Percentiles rank a stretch among this genome's conserved stretches.
Conservation (phyloP, 192 early-diverging fungal species). For the Coemansia sp. region DNA sequence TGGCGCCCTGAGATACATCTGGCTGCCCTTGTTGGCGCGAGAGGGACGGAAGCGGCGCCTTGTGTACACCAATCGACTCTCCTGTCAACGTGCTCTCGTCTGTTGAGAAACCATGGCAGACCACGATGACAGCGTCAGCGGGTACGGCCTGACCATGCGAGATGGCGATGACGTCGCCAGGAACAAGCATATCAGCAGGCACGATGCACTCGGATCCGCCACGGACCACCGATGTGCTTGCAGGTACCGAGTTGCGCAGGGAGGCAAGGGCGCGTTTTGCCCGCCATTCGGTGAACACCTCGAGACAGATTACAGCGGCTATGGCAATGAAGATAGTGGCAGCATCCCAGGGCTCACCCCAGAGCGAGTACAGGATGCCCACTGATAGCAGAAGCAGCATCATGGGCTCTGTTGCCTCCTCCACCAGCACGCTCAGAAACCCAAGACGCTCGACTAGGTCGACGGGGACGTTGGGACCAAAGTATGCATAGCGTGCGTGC, state of each 20-base stretch:
- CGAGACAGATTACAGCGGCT: constrained; percentile 15
- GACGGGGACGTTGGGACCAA: constrained; percentile 42
- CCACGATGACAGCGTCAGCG: constrained; percentile 80
- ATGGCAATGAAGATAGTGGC: constrained; percentile 32
- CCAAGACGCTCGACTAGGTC: constrained; percentile 18
- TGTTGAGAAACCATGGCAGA: constrained; percentile 63
- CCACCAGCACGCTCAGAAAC: constrained; percentile 11
- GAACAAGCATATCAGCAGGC: constrained; percentile 25
- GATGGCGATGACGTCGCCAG: constrained; percentile 78
- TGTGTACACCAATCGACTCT: constrained; percentile 60
- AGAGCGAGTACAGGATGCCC: constrained; percentile 37
- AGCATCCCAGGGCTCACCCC: constrained; percentile 41
- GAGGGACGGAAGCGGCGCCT: constrained; percentile 13
- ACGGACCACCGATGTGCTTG: constrained; percentile 37
- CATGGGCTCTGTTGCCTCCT: constrained; percentile 33
- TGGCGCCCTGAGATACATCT: not conserved
- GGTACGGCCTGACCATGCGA: constrained; percentile 88
- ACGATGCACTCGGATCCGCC: constrained; percentile 35
- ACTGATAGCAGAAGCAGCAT: constrained; percentile 32
- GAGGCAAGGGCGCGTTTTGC: constrained; percentile 24
- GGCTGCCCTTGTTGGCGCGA: constrained; percentile 1
- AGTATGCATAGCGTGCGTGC: constrained; percentile 17
- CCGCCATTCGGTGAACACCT: constrained; percentile 34
- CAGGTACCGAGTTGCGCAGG: constrained; percentile 36
- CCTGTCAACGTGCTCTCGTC: constrained; percentile 95